These are phyloP conservation scores for Phoma sp. DNA, from an alignment of 2,329 filamentous ascomycete genomes.

Conservation along the genomic window DNA sequence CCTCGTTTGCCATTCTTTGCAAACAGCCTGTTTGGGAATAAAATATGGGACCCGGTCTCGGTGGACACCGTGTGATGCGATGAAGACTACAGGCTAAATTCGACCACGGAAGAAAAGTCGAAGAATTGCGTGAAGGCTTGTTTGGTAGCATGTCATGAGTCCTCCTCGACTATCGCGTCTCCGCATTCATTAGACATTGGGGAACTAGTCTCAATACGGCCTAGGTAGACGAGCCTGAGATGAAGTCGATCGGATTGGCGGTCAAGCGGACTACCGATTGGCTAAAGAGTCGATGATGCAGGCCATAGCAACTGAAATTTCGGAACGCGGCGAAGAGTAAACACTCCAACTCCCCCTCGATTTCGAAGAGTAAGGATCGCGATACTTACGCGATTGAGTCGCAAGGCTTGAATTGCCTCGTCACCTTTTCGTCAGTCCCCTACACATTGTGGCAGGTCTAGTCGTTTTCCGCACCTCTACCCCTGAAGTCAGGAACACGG, in stretches of 20 bases:
- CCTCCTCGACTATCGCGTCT: background rate
- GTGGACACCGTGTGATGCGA: too few species aligned
- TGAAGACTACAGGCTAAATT: too few species aligned
- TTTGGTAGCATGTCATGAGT: too few species aligned
- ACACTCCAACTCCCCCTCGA: slow-evolving; percentile 10
- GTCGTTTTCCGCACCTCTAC: background rate
- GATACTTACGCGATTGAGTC: background rate
- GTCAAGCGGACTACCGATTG: slow-evolving; percentile 14
- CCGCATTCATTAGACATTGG: background rate
- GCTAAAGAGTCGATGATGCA: slow-evolving; percentile 10
- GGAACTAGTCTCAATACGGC: background rate
- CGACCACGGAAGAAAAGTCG: too few species aligned
- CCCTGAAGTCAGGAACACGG: slow-evolving; percentile 6
- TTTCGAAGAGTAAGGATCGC: slow-evolving; percentile 1
- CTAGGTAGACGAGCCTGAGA: background rate
- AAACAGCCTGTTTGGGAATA: too few species aligned
- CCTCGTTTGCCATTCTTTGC: too few species aligned
- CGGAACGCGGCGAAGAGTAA: slow-evolving; percentile 18
- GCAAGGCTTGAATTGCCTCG: background rate
- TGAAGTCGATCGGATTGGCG: background rate
- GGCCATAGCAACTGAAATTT: slow-evolving; percentile 19
- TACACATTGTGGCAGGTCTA: slow-evolving; percentile 1
- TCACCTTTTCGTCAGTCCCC: background rate
- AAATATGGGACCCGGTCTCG: too few species aligned
- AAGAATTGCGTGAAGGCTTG: too few species aligned